Percentiles rank a stretch among this genome's conserved stretches.
These are phyloP conservation scores for Cystofilobasidium macerans DNA, from an alignment of 768 basidiomycete genomes.

Conservation along the genomic window DNA sequence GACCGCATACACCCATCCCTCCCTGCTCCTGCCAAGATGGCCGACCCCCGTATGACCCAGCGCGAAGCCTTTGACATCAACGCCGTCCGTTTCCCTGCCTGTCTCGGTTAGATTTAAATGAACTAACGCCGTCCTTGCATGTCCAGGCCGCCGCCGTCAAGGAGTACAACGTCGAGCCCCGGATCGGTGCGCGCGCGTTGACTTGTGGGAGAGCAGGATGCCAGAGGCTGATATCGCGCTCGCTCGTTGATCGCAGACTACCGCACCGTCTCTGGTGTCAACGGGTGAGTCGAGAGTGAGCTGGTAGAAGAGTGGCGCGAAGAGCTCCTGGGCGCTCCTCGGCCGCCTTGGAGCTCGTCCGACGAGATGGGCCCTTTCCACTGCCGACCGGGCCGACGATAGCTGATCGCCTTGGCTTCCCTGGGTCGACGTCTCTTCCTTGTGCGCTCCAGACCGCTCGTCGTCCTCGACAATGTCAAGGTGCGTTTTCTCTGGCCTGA, in stretches of 20 bases:
- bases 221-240: not conserved
- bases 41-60: conserved; percentile 28
- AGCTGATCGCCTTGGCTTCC: no score
- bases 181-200: conserved; percentile 57
- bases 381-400: no score
- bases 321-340: no score
- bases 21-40: conserved; percentile 2
- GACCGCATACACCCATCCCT: not conserved
- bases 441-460: conserved; percentile 60
- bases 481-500: conserved; percentile 41
- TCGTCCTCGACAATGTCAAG: conserved; percentile 97
- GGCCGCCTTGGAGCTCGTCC: no score
- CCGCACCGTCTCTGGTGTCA: conserved; percentile 95
- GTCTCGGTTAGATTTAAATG: conserved; percentile 20
- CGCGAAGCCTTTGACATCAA: conserved; percentile 36
- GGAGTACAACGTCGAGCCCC: conserved; percentile 74
- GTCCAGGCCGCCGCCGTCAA: conserved; percentile 78
- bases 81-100: conserved; percentile 30
- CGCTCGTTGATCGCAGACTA: conserved; percentile 60
- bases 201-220: not conserved
- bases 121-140: conserved; percentile 37
- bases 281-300: conserved; percentile 54
- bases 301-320: no score
- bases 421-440: not conserved
- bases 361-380: not conserved